phyloP scores from a whole-genome alignment of 78 protist genomes.

The slime mould (Dictyostelium discoideum) region dicty_2.7 NC_007088.5:5552501-5553000 shows the following conservation, averaged over 20 bases:
- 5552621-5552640: constrained; percentile 68
- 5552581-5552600: constrained; percentile 72
- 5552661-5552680: neutral
- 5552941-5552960: neutral
- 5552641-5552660: constrained; percentile 46
- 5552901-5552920: neutral
- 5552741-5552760: neutral
- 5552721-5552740: neutral
- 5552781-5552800: neutral
- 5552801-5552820: neutral
- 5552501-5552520: constrained; percentile 25
- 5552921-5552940: neutral
- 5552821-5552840: neutral
- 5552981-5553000: neutral
- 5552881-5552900: neutral
- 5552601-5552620: constrained; percentile 59
- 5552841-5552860: neutral
- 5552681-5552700: neutral
- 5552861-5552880: neutral
- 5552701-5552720: neutral
- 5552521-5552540: constrained; percentile 80
- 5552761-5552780: neutral
- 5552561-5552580: constrained; percentile 67
- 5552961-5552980: neutral
- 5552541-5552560: constrained; percentile 67